phyloP scores from a whole-genome alignment of 805 yeast species.

The Metschnikowia cubensis region DNA sequence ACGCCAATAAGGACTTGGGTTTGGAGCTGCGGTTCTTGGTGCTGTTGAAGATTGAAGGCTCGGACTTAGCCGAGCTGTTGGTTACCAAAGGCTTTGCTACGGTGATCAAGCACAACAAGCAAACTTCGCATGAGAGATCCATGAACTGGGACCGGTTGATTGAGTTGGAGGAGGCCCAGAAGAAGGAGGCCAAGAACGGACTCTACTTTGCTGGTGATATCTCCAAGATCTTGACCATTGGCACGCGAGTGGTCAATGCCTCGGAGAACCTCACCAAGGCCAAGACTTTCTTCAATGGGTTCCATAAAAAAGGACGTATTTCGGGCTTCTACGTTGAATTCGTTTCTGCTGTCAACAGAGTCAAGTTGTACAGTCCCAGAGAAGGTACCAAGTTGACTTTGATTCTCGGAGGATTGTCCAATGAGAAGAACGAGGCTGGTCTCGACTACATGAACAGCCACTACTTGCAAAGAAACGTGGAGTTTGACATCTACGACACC shows the following conservation, averaged over 20 bases:
- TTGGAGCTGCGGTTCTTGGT: slow-evolving; percentile 67
- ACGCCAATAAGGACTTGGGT: slow-evolving; percentile 49
- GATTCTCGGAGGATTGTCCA: slow-evolving; percentile 70
- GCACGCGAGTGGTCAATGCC: slow-evolving; percentile 70
- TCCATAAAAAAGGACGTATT: slow-evolving; percentile 60
- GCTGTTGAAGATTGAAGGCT: slow-evolving; percentile 44
- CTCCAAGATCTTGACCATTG: slow-evolving; percentile 47
- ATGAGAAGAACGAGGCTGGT: slow-evolving; percentile 42
- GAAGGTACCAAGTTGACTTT: slow-evolving; percentile 68
- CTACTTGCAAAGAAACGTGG: slow-evolving; percentile 69
- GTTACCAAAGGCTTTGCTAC: slow-evolving; percentile 68
- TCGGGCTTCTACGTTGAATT: slow-evolving; percentile 67
- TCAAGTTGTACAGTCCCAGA: slow-evolving; percentile 61
- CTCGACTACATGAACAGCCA: slow-evolving; percentile 49
- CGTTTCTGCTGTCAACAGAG: slow-evolving; percentile 64
- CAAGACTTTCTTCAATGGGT: slow-evolving; percentile 65
- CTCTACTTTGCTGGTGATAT: slow-evolving; percentile 49
- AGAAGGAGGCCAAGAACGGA: slow-evolving; percentile 52
- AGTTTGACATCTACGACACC: slow-evolving; percentile 59
- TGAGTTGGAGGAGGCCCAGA: slow-evolving; percentile 64
- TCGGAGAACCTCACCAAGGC: slow-evolving; percentile 72
- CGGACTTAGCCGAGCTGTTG: slow-evolving; percentile 58
- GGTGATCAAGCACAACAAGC: slow-evolving; percentile 75
- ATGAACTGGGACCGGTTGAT: slow-evolving; percentile 72
- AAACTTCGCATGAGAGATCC: slow-evolving; percentile 62